Conservation (phyloP, 768 basidiomycete species). For the Flagelloscypha sp. region DNA sequence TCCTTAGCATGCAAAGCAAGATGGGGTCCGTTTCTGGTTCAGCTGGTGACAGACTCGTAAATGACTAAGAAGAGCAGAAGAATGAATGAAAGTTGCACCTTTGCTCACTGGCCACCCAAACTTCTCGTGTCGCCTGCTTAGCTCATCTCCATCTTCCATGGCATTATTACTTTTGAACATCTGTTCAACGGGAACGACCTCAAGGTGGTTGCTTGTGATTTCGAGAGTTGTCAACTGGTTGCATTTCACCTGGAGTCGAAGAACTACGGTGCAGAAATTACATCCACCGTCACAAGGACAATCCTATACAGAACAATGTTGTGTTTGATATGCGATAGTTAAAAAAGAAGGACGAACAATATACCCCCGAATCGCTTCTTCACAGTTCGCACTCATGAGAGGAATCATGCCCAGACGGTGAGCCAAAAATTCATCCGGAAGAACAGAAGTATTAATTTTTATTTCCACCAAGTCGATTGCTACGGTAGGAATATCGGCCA, state of each 20-base stretch:
- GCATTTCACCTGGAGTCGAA: conserved; percentile 73
- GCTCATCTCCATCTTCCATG: conserved; percentile 41
- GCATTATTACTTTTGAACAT: too few species aligned
- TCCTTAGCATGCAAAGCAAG: conserved; percentile 84
- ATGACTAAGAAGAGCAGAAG: conserved; percentile 5
- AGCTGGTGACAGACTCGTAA: conserved; percentile 34
- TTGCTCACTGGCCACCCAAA: conserved; percentile 86
- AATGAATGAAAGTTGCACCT: conserved; percentile 34
- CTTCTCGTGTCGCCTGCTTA: conserved; percentile 60
- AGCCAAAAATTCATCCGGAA: conserved; percentile 96
- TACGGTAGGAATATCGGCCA: conserved; percentile 97
- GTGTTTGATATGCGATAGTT: conserved; percentile 1
- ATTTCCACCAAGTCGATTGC: conserved; percentile 98
- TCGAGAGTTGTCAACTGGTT: conserved; percentile 69
- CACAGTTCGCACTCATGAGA: conserved; percentile 77
- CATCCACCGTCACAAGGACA: conserved; percentile 85
- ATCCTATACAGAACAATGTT: conserved; percentile 49
- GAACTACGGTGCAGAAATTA: conserved; percentile 74
- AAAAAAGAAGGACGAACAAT: conserved; percentile 37
- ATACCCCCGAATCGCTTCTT: conserved; percentile 77
- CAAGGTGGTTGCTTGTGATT: conserved; percentile 80
- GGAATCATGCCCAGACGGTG: conserved; percentile 95
- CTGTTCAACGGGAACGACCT: conserved; percentile 38
- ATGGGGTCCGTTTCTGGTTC: conserved; percentile 60
- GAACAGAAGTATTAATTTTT: conserved; percentile 80